Evolutionary conservation across 75 land plant genomes (phyloP).

Genomic region (Cupressus sempervirens): DNA sequence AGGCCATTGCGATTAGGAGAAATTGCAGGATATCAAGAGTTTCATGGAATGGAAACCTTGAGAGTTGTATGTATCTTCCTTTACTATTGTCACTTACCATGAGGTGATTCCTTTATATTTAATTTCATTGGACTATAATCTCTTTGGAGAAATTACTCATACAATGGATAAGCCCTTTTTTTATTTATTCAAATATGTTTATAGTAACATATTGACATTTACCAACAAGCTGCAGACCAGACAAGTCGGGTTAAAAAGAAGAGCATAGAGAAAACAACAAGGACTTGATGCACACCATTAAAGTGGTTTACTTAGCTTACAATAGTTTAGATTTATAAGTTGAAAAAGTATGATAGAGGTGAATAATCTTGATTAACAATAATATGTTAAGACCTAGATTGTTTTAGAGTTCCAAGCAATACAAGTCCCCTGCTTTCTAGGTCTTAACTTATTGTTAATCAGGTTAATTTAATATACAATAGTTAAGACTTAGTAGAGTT

Average conservation of each 20-base stretch:
- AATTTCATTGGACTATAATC: not conserved
- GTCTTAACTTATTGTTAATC: too few relatives aligned
- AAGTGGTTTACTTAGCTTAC: not conserved
- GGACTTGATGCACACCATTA: not conserved
- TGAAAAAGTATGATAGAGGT: too few relatives aligned
- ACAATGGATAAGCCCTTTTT: not conserved
- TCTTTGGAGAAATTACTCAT: too few relatives aligned
- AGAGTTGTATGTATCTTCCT: slow-evolving; percentile 36
- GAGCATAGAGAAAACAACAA: not conserved
- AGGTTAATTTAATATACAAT: too few relatives aligned
- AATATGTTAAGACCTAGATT: not conserved
- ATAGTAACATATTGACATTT: not conserved
- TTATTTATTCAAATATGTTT: too few relatives aligned
- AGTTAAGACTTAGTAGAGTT: too few relatives aligned
- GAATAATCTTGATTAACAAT: too few relatives aligned
- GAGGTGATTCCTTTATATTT: not conserved
- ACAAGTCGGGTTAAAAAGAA: not conserved
- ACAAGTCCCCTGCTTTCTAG: too few relatives aligned
- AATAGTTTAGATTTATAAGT: not conserved
- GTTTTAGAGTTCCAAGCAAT: too few relatives aligned
- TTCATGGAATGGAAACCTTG: slow-evolving; percentile 51
- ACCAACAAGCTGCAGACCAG: not conserved
- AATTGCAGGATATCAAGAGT: slow-evolving; percentile 46
- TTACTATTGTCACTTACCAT: not conserved
- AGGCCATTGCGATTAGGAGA: slow-evolving; percentile 29